Conservation (phyloP, 1,139 yeast species). For the Pichia sp. region DNA sequence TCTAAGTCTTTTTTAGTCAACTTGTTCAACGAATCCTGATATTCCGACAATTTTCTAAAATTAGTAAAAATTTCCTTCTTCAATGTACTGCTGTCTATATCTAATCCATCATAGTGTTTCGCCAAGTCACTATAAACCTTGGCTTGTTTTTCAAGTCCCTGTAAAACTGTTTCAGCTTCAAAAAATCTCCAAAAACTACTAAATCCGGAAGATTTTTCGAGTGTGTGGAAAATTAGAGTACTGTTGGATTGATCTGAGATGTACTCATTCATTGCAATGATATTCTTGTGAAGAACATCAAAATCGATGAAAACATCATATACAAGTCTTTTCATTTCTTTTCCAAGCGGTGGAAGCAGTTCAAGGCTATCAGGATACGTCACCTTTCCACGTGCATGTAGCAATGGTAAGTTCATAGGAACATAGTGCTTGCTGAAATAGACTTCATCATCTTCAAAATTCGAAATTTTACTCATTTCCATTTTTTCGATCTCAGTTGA, state of each 20-base stretch:
- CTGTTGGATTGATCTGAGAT: constrained; percentile 35
- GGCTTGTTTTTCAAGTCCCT: constrained; percentile 20
- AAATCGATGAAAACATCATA: constrained; percentile 40
- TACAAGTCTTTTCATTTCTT: constrained; percentile 36
- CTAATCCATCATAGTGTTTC: constrained; percentile 6
- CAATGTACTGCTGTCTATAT: background rate
- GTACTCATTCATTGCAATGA: constrained; percentile 31
- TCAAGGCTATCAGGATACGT: constrained; percentile 31
- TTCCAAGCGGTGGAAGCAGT: constrained; percentile 27
- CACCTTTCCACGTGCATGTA: constrained; percentile 29
- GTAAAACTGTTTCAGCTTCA: constrained; percentile 32
- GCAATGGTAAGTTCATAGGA: constrained; percentile 39
- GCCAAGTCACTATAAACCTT: constrained; percentile 3
- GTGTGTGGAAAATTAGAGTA: constrained; percentile 26
- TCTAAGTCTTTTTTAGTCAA: constrained; percentile 1
- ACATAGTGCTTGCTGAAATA: constrained; percentile 34
- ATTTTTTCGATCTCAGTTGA: constrained; percentile 6
- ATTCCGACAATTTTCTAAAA: constrained; percentile 15
- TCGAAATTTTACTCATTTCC: background rate
- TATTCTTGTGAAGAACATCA: constrained; percentile 35
- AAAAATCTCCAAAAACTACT: constrained; percentile 40
- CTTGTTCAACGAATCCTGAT: constrained; percentile 6
- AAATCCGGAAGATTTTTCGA: constrained; percentile 25
- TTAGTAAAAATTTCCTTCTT: constrained; percentile 7
- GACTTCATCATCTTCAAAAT: constrained; percentile 39